A percentile compares a stretch with the other conserved stretches of the same genome.
phyloP scores from a whole-genome alignment of 129 eudicot species.

The Ambrosia artemisiifolia region DNA sequence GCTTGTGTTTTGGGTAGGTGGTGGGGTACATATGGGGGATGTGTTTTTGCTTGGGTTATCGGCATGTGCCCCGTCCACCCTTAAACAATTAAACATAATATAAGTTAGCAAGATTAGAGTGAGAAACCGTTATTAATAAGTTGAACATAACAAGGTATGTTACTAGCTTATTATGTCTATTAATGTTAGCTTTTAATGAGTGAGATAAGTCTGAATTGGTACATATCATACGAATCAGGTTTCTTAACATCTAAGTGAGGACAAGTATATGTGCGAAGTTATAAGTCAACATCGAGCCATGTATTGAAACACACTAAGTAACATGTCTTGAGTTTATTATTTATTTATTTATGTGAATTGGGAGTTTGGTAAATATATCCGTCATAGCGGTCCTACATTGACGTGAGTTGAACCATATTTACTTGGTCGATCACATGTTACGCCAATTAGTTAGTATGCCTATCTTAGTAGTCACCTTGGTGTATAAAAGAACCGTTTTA shows the following conservation, averaged over 20 bases:
- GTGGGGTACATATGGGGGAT: too few species aligned
- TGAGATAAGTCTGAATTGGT: too few species aligned
- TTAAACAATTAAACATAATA: too few species aligned
- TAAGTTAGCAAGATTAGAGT: too few species aligned
- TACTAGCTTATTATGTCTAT: not conserved
- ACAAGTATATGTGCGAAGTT: conserved; percentile 9
- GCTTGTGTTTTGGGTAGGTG: too few species aligned
- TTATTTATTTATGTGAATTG: not conserved
- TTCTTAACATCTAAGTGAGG: not conserved
- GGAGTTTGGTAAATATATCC: not conserved
- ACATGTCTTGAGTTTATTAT: not conserved
- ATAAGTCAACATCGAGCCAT: conserved; percentile 5
- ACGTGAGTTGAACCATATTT: too few species aligned
- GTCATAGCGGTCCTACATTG: not conserved
- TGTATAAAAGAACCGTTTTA: conserved; percentile 16
- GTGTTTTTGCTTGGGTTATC: too few species aligned
- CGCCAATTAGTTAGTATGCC: not conserved
- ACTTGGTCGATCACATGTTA: not conserved
- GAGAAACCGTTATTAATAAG: not conserved
- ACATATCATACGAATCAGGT: not conserved
- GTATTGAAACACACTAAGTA: not conserved
- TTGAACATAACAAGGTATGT: not conserved
- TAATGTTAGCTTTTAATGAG: not conserved
- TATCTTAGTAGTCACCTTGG: too few species aligned
- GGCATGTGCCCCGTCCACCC: too few species aligned